Evolutionary conservation across 208 protist species (phyloP).

Genomic region (Wallacemonas sp.): DNA sequence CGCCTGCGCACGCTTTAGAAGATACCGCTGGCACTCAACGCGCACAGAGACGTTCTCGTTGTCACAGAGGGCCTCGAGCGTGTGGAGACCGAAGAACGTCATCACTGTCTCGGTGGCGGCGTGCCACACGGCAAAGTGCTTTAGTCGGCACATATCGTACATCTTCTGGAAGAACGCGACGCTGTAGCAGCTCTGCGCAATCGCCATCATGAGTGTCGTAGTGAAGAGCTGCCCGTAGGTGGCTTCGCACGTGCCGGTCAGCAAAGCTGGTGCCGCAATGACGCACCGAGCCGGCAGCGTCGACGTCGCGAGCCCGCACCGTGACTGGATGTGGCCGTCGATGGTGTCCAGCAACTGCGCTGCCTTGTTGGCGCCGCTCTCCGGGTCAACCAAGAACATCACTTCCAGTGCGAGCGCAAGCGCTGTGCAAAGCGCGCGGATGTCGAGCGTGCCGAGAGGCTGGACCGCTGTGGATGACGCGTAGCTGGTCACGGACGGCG

Average conservation of each 20-base stretch:
- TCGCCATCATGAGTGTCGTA: background rate
- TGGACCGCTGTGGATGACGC: background rate
- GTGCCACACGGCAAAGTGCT: background rate
- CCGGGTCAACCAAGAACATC: background rate
- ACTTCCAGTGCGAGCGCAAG: background rate
- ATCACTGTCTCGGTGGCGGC: background rate
- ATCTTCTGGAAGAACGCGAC: background rate
- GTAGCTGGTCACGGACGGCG: background rate
- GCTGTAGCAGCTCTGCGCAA: background rate
- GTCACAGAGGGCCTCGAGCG: background rate
- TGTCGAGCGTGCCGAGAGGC: background rate
- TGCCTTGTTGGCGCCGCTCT: background rate
- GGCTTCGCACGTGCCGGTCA: background rate
- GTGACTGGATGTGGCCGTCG: background rate
- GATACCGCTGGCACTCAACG: background rate
- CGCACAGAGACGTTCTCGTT: background rate
- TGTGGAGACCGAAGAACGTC: constrained; percentile 4
- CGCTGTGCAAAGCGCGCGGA: background rate
- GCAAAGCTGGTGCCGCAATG: background rate
- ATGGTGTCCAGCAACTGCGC: background rate
- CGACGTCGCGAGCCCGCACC: background rate
- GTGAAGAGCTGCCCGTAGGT: background rate
- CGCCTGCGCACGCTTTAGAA: background rate
- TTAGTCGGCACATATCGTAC: background rate
- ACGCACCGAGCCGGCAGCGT: background rate